Evolutionary conservation across 1,284 basidiomycete species (phyloP), one percentile per base, ranked within the genome.

Genomic region (Sparassis latifolia): DNA sequence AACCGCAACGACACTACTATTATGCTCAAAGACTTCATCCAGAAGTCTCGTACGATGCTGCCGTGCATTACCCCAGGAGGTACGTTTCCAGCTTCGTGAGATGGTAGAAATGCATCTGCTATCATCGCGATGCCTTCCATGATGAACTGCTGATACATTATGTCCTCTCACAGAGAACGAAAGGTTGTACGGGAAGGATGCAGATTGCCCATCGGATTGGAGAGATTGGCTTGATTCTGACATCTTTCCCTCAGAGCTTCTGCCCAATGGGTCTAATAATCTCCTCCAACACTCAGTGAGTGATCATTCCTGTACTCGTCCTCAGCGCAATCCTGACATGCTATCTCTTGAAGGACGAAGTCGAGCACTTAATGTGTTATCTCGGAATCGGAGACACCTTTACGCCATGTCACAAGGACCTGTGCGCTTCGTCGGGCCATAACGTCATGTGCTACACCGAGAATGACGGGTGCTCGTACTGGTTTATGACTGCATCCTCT

Each of bases 391-490:
- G 84, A 0, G 86, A 86, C 54, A 89, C 86, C 0, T 69, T 80
- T 60, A 90, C 87, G 0, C 82, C 88, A 0, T 83, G 78, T 48
- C 88, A 90, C 61, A 90, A 90, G 64, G 87, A 90, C 63, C 73
- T 84, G 0, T 90, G 88, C 58, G 86, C 78, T 1, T 89, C 86
- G 2, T 82, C 82, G 2, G 88, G 87, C 5, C 87, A 90, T 45
- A 90, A 90, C 59, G 69, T 90, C 9, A 89, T 90, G 88, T 83
- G 80, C 58, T 82, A 84, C 59, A 78, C 86, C 0, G 84, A 87
- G 59, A 68, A 80, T 30, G 73, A 65, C 39, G 86, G 82, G 1
- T 84, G 80, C 1, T 82, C 87, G 1, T 87, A 81, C 60, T 90
- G 87, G 87, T 89, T 90, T 64, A 87, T 90, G 85, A 88, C 88